Evolutionary conservation across 805 yeast species (phyloP).

Genomic region (Saturnispora halmiae): DNA sequence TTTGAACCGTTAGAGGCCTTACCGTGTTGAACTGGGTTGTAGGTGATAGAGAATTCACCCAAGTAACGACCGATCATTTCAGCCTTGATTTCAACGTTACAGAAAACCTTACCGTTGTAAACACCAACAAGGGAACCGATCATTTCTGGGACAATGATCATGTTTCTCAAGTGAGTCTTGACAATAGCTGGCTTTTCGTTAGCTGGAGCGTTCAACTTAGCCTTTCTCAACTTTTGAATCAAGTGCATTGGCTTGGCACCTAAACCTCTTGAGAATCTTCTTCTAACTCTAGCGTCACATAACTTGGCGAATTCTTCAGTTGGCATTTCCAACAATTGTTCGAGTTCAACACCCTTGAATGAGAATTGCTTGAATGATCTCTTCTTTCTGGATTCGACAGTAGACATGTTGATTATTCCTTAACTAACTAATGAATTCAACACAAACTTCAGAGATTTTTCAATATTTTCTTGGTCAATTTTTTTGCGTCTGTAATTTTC

Average conservation of each 20-base stretch:
- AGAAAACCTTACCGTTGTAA: conserved; percentile 99
- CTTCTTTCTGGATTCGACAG: conserved; percentile 62
- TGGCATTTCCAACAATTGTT: conserved; percentile 84
- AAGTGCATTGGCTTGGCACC: conserved; percentile 91
- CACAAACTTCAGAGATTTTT: too few species aligned
- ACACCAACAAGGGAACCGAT: conserved; percentile 97
- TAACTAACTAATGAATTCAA: background rate
- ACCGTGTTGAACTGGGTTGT: conserved; percentile 99
- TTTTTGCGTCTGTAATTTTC: background rate
- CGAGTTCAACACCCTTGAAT: conserved; percentile 97
- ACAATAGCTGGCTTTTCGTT: conserved; percentile 96
- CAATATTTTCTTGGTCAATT: background rate
- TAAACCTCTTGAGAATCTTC: conserved; percentile 98
- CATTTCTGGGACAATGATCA: conserved; percentile 99
- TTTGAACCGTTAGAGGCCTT: conserved; percentile 31
- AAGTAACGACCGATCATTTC: conserved; percentile 99
- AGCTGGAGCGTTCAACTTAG: conserved; percentile 80
- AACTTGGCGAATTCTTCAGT: conserved; percentile 95
- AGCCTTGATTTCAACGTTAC: conserved; percentile 97
- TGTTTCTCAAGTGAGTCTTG: conserved; percentile 99
- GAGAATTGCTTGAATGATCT: conserved; percentile 94
- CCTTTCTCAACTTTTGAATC: conserved; percentile 95
- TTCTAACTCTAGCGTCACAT: conserved; percentile 98
- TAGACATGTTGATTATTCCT: conserved; percentile 24
- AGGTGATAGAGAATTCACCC: conserved; percentile 99